These are phyloP conservation scores for Crataegus laevigata DNA, from an alignment of 306 rosid genomes.

Conservation along the genomic window DNA sequence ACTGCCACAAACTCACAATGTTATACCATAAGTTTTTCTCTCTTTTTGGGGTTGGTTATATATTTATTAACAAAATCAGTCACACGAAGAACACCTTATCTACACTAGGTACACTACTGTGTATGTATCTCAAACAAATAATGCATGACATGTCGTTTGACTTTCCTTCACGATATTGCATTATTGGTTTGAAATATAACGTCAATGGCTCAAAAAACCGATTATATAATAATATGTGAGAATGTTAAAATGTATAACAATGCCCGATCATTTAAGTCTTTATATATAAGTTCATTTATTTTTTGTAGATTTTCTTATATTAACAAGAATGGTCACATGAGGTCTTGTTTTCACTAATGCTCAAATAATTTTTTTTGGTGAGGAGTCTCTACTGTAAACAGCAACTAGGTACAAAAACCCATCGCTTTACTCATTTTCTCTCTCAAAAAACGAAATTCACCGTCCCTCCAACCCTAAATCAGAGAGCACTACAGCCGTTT, in stretches of 20 bases:
- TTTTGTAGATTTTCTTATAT: not conserved
- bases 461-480: too few species aligned
- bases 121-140: not conserved
- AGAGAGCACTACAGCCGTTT: too few species aligned
- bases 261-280: too few species aligned
- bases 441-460: too few species aligned
- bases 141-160: not conserved
- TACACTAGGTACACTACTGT: rapidly evolving
- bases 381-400: too few species aligned
- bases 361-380: not conserved
- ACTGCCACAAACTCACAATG: too few species aligned
- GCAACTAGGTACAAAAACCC: too few species aligned
- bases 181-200: not conserved
- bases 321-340: slow-evolving; percentile 14
- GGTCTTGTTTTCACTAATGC: not conserved
- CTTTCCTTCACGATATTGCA: not conserved
- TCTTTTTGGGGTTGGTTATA: too few species aligned
- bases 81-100: not conserved
- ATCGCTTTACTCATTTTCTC: too few species aligned
- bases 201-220: not conserved
- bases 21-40: too few species aligned
- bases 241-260: too few species aligned
- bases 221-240: too few species aligned
- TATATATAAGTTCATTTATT: not conserved
- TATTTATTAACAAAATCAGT: not conserved